Conservation (phyloP, 1,139 yeast species). For the Geotrichum citri-aurantii region DNA sequence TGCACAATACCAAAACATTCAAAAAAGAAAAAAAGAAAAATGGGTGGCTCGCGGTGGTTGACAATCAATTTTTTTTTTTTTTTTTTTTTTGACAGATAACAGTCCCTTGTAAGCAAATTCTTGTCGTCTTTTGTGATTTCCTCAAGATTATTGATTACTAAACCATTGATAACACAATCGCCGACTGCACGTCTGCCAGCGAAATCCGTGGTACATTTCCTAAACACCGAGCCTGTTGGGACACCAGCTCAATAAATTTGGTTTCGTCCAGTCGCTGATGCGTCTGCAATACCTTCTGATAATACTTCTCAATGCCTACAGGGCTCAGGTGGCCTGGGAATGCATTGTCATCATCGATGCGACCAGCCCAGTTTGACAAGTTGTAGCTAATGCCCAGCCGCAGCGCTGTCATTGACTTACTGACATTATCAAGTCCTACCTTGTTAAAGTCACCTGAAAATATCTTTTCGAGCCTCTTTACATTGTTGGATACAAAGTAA, state of each 20-base stretch:
- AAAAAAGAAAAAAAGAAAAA: not conserved
- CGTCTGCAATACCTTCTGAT: not conserved
- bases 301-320: slow-evolving; percentile 9
- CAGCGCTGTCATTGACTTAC: slow-evolving; percentile 10
- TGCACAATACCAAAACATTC: not conserved
- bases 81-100: too few species aligned
- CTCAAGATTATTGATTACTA: not conserved
- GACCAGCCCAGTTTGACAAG: slow-evolving; percentile 10
- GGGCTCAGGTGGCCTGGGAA: slow-evolving; percentile 18
- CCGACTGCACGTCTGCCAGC: slow-evolving; percentile 7
- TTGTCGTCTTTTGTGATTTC: not conserved
- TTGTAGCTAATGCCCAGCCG: slow-evolving; percentile 12
- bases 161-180: slow-evolving; percentile 4
- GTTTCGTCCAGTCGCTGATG: slow-evolving; percentile 7
- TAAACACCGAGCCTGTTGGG: slow-evolving; percentile 1
- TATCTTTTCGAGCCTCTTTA: not conserved
- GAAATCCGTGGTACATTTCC: slow-evolving; percentile 13
- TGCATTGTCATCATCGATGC: slow-evolving; percentile 15
- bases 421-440: slow-evolving; percentile 6
- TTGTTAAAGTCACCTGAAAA: slow-evolving; percentile 2
- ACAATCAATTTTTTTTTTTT: too few species aligned
- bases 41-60: too few species aligned
- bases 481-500: slow-evolving; percentile 5
- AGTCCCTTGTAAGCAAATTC: too few species aligned
- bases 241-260: slow-evolving; percentile 7